Evolutionary conservation across 345 rosid genomes (phyloP).

Genomic region (Cardamine chenopodiifolia): DNA sequence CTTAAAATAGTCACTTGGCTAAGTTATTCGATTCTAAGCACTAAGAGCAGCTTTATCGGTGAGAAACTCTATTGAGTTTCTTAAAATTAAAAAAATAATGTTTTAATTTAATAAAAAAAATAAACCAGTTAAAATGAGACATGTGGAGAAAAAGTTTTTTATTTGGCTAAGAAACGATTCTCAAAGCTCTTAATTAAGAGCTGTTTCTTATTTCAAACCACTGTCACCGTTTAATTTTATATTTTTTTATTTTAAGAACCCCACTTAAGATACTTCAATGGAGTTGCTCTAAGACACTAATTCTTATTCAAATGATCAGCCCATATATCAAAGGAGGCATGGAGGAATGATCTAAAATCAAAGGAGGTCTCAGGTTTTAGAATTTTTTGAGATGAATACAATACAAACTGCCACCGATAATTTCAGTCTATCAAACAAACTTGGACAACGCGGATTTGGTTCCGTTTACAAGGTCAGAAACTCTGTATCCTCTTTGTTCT

Average conservation of each 20-base stretch:
- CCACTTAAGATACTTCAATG: too few relatives aligned
- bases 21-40: background rate
- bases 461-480: conserved; percentile 28
- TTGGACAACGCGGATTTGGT: conserved; percentile 42
- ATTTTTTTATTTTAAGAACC: too few relatives aligned
- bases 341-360: background rate
- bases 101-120: too few relatives aligned
- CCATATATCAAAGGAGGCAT: background rate
- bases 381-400: conserved; percentile 8
- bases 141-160: too few relatives aligned
- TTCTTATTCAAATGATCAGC: background rate
- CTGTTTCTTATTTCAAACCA: too few relatives aligned
- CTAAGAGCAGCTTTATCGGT: too few relatives aligned
- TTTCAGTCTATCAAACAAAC: conserved; percentile 32
- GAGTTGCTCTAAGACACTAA: background rate
- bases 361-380: background rate
- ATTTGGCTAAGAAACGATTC: too few relatives aligned
- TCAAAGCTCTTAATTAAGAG: too few relatives aligned
- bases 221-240: too few relatives aligned
- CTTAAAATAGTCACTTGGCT: background rate
- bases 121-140: too few relatives aligned
- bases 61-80: too few relatives aligned
- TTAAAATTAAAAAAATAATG: too few relatives aligned
- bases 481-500: background rate
- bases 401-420: conserved; percentile 27